Percentiles rank a stretch among this genome's conserved stretches.
Conservation (phyloP, 371 early-diverging fungal genomes). For the Actinomortierella wolfii region DNA sequence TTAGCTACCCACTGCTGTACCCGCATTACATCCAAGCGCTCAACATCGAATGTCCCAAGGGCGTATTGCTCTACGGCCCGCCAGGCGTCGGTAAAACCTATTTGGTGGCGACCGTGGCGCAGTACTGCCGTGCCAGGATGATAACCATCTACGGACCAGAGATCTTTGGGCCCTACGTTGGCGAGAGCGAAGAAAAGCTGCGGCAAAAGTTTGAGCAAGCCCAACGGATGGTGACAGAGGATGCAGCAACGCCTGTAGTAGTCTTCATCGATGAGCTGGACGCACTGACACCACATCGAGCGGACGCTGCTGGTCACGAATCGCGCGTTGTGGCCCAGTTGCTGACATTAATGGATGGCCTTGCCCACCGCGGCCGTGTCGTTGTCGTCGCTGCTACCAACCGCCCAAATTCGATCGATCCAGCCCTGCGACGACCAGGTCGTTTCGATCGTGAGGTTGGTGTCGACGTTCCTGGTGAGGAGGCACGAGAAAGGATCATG, state of each 20-base stretch:
- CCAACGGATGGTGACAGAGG: conserved; percentile 44
- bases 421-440: conserved; percentile 97
- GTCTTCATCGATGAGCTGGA: conserved; percentile 99
- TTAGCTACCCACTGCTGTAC: conserved; percentile 80
- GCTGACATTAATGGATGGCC: conserved; percentile 97
- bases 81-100: conserved; percentile 97
- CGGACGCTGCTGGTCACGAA: conserved; percentile 76
- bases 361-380: conserved; percentile 60
- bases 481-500: conserved; percentile 68
- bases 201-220: conserved; percentile 88
- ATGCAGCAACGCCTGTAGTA: conserved; percentile 67
- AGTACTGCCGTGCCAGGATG: conserved; percentile 64
- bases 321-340: conserved; percentile 96
- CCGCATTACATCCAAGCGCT: conserved; percentile 65
- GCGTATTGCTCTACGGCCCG: conserved; percentile 90
- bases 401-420: conserved; percentile 96
- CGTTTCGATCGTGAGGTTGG: conserved; percentile 94
- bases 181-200: conserved; percentile 93
- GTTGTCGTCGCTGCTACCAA: conserved; percentile 99
- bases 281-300: conserved; percentile 90
- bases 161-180: conserved; percentile 87
- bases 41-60: conserved; percentile 84
- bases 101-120: conserved; percentile 73
- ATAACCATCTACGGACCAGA: conserved; percentile 86
- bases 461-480: conserved; percentile 79